Percentiles rank a stretch among this genome's conserved stretches.
phyloP scores from a whole-genome alignment of 2,329 filamentous ascomycete species.

The Graphilbum fragrans region DNA sequence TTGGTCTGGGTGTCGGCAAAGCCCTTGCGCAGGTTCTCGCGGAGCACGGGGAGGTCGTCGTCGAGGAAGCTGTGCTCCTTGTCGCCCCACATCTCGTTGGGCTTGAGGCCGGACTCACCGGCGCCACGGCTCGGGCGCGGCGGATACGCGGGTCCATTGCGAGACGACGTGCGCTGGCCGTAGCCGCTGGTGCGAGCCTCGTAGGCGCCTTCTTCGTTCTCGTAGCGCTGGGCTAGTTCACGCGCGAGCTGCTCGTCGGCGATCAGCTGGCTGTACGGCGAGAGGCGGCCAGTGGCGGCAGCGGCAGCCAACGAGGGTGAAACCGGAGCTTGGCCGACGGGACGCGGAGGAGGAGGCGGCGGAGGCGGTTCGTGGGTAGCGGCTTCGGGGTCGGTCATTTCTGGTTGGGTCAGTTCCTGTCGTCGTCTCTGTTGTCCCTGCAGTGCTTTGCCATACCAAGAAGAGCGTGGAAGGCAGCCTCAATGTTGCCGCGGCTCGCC shows the following conservation, averaged over 20 bases:
- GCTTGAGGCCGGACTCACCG: constrained; percentile 39
- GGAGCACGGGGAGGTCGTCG: constrained; percentile 87
- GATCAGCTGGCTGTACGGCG: constrained; percentile 68
- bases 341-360: constrained; percentile 69
- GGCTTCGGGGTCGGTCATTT: constrained; percentile 71
- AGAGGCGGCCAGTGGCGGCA: constrained; percentile 58
- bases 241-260: constrained; percentile 83
- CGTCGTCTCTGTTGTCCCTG: not conserved
- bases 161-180: constrained; percentile 3
- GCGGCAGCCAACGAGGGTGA: constrained; percentile 35
- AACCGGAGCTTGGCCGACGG: constrained; percentile 37
- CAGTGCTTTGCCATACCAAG: constrained; percentile 45
- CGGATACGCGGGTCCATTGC: constrained; percentile 9
- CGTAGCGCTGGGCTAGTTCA: constrained; percentile 85
- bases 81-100: constrained; percentile 49
- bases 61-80: constrained; percentile 87
- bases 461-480: constrained; percentile 90
- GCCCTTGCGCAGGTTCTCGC: constrained; percentile 85
- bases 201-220: constrained; percentile 43
- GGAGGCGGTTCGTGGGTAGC: constrained; percentile 43
- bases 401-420: constrained; percentile 22
- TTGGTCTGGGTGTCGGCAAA: constrained; percentile 89
- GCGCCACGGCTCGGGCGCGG: constrained; percentile 21
- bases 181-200: constrained; percentile 38
- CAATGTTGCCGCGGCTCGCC: constrained; percentile 77